phyloP scores from a whole-genome alignment of 805 yeast species.

The Wickerhamomyces canadensis region DNA sequence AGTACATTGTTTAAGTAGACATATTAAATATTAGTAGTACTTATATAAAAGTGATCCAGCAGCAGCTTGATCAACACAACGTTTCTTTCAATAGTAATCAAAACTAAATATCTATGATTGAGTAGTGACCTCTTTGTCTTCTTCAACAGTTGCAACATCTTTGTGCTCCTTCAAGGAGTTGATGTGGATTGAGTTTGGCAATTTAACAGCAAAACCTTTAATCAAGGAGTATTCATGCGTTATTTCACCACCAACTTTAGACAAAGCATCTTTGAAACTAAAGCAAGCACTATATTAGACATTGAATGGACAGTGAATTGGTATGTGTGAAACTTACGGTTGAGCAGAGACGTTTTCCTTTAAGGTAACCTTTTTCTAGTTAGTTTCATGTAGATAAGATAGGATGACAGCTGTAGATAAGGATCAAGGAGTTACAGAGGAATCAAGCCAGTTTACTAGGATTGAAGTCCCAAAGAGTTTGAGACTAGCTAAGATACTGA shows the following conservation, averaged over 20 bases:
- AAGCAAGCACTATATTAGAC: too few relatives aligned
- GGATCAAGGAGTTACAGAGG: too few relatives aligned
- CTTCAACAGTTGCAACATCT: constrained; percentile 56
- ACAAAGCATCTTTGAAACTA: constrained; percentile 44
- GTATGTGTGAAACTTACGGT: constrained; percentile 29
- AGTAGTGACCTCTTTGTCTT: constrained; percentile 68
- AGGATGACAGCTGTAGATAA: background rate
- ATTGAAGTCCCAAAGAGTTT: too few relatives aligned
- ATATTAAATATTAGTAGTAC: too few relatives aligned
- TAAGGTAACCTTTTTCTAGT: constrained; percentile 29
- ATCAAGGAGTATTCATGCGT: constrained; percentile 57
- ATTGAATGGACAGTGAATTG: too few relatives aligned
- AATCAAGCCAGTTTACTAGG: too few relatives aligned
- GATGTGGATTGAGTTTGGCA: constrained; percentile 47
- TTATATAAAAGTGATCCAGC: too few relatives aligned
- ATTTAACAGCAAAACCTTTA: constrained; percentile 58
- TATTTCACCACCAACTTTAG: constrained; percentile 53
- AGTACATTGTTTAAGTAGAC: too few relatives aligned
- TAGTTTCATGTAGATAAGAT: constrained; percentile 1
- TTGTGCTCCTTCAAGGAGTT: constrained; percentile 41
- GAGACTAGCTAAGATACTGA: too few relatives aligned
- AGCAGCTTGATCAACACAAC: too few relatives aligned
- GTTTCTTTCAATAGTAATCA: too few relatives aligned
- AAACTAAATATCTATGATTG: too few relatives aligned
- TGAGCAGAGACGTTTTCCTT: constrained; percentile 28